phyloP scores from a whole-genome alignment of 2,329 filamentous ascomycete species.

The Pochonia chlamydosporia region DNA sequence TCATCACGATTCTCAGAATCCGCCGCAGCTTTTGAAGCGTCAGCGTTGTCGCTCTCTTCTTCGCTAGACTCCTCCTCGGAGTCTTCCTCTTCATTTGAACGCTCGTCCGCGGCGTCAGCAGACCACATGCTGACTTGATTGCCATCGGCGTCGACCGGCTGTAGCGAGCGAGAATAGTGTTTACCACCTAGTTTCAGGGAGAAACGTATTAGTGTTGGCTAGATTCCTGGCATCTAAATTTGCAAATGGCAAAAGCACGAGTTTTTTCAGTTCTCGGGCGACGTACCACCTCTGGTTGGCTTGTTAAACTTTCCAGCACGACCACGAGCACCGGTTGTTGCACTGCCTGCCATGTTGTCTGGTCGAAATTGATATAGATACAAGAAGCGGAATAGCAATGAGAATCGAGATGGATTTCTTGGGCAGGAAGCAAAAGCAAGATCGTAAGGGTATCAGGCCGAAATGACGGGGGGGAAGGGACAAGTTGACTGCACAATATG shows the following conservation, averaged over 20 bases:
- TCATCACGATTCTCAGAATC: constrained; percentile 68
- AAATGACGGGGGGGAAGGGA: neutral
- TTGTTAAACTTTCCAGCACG: constrained; percentile 94
- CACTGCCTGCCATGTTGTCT: constrained; percentile 39
- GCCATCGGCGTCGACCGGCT: constrained; percentile 82
- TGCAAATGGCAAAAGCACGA: constrained; percentile 5
- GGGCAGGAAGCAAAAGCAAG: no score
- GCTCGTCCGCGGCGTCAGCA: constrained; percentile 50
- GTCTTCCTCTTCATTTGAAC: constrained; percentile 49
- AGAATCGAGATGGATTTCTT: no score
- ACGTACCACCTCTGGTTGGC: constrained; percentile 80
- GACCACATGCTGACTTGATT: constrained; percentile 87
- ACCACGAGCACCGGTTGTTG: constrained; percentile 54
- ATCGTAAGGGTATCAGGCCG: neutral
- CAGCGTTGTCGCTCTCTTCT: constrained; percentile 43
- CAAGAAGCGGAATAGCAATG: neutral
- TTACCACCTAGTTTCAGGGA: constrained; percentile 66
- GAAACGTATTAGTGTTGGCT: neutral
- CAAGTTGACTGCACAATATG: neutral
- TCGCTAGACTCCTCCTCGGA: constrained; percentile 47
- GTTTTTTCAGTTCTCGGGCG: neutral
- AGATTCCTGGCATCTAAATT: constrained; percentile 11
- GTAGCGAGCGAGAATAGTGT: constrained; percentile 87
- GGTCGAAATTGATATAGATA: neutral
- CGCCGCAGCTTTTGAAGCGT: constrained; percentile 34